phyloP scores from a whole-genome alignment of 495 filamentous ascomycete species.

The Penicillium pulvis region DNA sequence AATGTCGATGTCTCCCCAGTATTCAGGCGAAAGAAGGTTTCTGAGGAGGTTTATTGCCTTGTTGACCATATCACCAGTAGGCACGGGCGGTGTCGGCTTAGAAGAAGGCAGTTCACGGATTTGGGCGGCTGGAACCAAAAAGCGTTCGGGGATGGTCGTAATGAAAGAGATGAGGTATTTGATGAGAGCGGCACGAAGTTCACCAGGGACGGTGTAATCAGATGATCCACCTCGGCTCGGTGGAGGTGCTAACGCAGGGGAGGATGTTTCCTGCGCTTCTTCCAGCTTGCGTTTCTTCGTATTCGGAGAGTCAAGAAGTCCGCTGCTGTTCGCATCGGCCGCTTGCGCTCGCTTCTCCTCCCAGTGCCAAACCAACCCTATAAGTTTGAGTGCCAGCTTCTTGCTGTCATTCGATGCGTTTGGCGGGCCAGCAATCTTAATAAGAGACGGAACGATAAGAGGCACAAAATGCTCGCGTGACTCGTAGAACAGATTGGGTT shows the following conservation, averaged over 20 bases:
- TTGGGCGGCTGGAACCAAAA: slow-evolving; percentile 68
- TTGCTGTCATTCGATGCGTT: slow-evolving; percentile 86
- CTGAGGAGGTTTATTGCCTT: slow-evolving; percentile 82
- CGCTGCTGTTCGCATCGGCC: slow-evolving; percentile 31
- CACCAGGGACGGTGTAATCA: slow-evolving; percentile 68
- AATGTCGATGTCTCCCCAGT: slow-evolving; percentile 90
- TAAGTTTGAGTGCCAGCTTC: slow-evolving; percentile 86
- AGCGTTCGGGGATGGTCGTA: slow-evolving; percentile 81
- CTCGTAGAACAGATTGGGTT: slow-evolving; percentile 93
- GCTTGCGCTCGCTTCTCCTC: slow-evolving; percentile 76
- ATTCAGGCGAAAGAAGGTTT: slow-evolving; percentile 81
- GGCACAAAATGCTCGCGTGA: slow-evolving; percentile 86
- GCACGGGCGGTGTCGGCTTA: slow-evolving; percentile 49
- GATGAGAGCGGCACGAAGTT: slow-evolving; percentile 73
- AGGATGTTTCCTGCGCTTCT: slow-evolving; percentile 40
- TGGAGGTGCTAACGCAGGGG: slow-evolving; percentile 51
- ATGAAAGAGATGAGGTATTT: slow-evolving; percentile 96
- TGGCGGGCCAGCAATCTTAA: slow-evolving; percentile 82
- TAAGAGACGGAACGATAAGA: slow-evolving; percentile 82
- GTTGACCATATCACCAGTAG: slow-evolving; percentile 74
- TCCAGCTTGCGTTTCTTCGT: slow-evolving; percentile 78
- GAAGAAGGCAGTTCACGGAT: slow-evolving; percentile 54
- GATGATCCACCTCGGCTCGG: slow-evolving; percentile 51
- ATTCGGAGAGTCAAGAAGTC: slow-evolving; percentile 67
- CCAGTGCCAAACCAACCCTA: slow-evolving; percentile 89